These are phyloP conservation scores for Leishmania martiniquensis DNA, from an alignment of 208 protist genomes.

Conservation along the genomic window DNA sequence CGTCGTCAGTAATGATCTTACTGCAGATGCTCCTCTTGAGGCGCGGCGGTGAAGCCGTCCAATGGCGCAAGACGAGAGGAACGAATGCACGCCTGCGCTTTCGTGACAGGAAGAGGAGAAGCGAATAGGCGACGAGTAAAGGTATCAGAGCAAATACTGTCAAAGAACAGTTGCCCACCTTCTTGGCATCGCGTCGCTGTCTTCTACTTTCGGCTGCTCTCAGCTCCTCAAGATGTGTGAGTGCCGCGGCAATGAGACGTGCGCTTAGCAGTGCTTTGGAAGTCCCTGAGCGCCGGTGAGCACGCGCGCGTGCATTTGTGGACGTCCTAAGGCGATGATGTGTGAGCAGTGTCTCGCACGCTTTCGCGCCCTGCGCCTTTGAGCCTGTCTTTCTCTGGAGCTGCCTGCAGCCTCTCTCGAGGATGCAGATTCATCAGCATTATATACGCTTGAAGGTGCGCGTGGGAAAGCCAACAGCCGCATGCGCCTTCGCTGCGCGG, in stretches of 20 bases:
- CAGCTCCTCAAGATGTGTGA: not conserved
- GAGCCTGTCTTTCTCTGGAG: not conserved
- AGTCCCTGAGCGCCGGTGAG: not conserved
- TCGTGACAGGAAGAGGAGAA: conserved; percentile 7
- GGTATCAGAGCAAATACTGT: not conserved
- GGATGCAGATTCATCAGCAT: not conserved
- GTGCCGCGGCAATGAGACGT: not conserved
- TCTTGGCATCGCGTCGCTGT: not conserved
- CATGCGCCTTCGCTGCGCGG: not conserved
- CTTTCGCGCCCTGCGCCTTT: no score
- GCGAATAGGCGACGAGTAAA: not conserved
- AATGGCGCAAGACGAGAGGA: conserved; percentile 8
- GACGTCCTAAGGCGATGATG: not conserved
- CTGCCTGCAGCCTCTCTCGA: not conserved
- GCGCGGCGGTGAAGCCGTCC: not conserved
- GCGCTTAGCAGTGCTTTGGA: not conserved
- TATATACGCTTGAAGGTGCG: not conserved
- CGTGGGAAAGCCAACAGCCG: not conserved
- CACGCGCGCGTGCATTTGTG: not conserved
- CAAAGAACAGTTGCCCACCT: not conserved
- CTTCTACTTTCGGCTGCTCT: no score
- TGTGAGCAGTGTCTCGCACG: not conserved
- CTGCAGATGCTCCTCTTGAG: not conserved
- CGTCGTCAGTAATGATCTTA: conserved; percentile 13
- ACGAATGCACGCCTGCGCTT: conserved; percentile 18